Conservation (phyloP, 2,329 filamentous ascomycete species). For the Cladophialophora chaetospira region DNA sequence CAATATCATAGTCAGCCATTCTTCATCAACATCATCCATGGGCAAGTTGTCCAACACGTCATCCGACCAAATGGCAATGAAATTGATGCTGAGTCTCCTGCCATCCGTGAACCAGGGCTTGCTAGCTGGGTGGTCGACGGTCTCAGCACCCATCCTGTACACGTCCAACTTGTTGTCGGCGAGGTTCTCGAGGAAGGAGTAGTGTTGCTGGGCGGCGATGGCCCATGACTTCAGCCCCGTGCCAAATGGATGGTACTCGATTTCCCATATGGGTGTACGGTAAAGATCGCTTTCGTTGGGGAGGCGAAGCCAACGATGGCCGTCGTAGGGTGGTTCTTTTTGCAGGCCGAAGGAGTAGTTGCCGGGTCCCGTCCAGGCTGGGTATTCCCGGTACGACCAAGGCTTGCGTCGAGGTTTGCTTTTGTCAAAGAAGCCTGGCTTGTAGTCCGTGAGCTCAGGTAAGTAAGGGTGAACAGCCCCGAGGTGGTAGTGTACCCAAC, state of each 20-base stretch:
- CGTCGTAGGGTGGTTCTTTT: constrained; percentile 41
- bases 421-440: constrained; percentile 8
- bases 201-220: constrained; percentile 49
- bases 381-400: constrained; percentile 41
- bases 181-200: constrained; percentile 51
- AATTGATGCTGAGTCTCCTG: constrained; percentile 56
- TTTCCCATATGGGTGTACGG: constrained; percentile 50
- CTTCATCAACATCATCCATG: constrained; percentile 52
- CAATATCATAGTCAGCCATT: constrained; percentile 45
- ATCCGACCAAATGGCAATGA: constrained; percentile 56
- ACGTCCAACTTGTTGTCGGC: constrained; percentile 45
- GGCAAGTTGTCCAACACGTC: constrained; percentile 55
- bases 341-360: constrained; percentile 36
- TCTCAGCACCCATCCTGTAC: constrained; percentile 44
- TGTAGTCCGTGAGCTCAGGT: constrained; percentile 43
- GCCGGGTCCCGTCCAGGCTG: constrained; percentile 39
- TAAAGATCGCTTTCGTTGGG: constrained; percentile 47
- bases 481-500: constrained; percentile 57
- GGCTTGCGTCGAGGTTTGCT: constrained; percentile 27
- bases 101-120: constrained; percentile 52
- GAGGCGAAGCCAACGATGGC: constrained; percentile 54
- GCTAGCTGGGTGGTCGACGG: neutral
- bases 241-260: constrained; percentile 48
- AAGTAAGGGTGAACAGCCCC: constrained; percentile 57
- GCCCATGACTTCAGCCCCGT: constrained; percentile 29